Conservation (phyloP, 2,329 filamentous ascomycete genomes). For the Davidsoniella neocaledoniae region DNA sequence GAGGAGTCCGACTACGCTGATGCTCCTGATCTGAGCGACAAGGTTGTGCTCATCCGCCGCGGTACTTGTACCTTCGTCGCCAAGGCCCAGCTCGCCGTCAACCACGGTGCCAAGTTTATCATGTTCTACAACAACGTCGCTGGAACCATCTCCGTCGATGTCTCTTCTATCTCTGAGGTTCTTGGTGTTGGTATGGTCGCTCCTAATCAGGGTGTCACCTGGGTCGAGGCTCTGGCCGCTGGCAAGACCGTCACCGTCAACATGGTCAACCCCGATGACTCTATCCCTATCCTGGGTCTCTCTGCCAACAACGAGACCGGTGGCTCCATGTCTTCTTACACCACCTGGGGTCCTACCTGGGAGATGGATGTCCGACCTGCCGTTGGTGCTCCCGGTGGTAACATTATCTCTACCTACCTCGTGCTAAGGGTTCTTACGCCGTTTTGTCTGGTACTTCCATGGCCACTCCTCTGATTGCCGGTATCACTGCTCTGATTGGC, state of each 20-base stretch:
- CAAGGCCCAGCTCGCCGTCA: constrained; percentile 36
- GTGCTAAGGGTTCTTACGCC: constrained; percentile 23
- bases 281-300: constrained; percentile 20
- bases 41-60: constrained; percentile 43
- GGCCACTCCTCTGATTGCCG: constrained; percentile 39
- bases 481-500: constrained; percentile 35
- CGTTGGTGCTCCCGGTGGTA: constrained; percentile 37
- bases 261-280: constrained; percentile 26
- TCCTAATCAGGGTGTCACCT: constrained; percentile 24
- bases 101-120: constrained; percentile 41
- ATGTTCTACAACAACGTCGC: constrained; percentile 42
- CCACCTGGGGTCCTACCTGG: constrained; percentile 44
- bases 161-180: constrained; percentile 19
- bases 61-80: constrained; percentile 38
- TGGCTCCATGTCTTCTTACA: constrained; percentile 35
- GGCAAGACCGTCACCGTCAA: constrained; percentile 27
- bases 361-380: constrained; percentile 41
- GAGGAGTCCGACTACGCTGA: constrained; percentile 28
- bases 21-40: constrained; percentile 38
- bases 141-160: constrained; percentile 21
- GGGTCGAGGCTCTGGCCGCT: constrained; percentile 26
- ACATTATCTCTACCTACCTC: constrained; percentile 40
- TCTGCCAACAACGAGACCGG: constrained; percentile 26
- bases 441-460: constrained; percentile 43
- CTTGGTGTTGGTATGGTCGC: constrained; percentile 26